phyloP scores from a whole-genome alignment of 2,329 filamentous ascomycete species.

The Alternaria alternata region DNA sequence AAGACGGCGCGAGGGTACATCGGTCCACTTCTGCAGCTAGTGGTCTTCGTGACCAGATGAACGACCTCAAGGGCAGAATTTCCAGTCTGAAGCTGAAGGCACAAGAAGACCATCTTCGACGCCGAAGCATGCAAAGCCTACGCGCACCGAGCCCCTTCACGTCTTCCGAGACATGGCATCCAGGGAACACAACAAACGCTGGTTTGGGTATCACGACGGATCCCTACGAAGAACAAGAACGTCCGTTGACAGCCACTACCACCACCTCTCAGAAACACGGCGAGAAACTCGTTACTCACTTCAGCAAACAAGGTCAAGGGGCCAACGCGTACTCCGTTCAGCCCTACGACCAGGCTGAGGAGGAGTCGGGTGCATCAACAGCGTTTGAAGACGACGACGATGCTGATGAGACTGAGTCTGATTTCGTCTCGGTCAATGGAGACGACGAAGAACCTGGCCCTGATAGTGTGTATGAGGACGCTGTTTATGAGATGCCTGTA shows the following conservation, averaged over 20 bases:
- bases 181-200: conserved; percentile 43
- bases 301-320: conserved; percentile 1
- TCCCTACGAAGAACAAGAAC: conserved; percentile 24
- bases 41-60: conserved; percentile 82
- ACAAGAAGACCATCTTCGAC: conserved; percentile 78
- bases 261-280: conserved; percentile 29
- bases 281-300: conserved; percentile 22
- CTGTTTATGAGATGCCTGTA: conserved; percentile 49
- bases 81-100: conserved; percentile 80
- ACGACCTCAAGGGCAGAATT: conserved; percentile 84
- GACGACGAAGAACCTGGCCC: conserved; percentile 31
- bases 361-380: conserved; percentile 30
- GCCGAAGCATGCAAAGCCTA: conserved; percentile 78
- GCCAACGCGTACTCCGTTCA: conserved; percentile 11
- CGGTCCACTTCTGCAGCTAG: conserved; percentile 76
- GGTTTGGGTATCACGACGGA: conserved; percentile 43
- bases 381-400: conserved; percentile 37
- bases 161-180: conserved; percentile 69
- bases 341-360: conserved; percentile 35
- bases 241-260: conserved; percentile 20
- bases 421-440: conserved; percentile 47
- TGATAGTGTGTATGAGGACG: conserved; percentile 57
- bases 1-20: conserved; percentile 54
- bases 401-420: conserved; percentile 45
- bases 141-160: conserved; percentile 82